Evolutionary conservation across 2,329 filamentous ascomycete genomes (phyloP).

Genomic region (Hypocreales sp.): DNA sequence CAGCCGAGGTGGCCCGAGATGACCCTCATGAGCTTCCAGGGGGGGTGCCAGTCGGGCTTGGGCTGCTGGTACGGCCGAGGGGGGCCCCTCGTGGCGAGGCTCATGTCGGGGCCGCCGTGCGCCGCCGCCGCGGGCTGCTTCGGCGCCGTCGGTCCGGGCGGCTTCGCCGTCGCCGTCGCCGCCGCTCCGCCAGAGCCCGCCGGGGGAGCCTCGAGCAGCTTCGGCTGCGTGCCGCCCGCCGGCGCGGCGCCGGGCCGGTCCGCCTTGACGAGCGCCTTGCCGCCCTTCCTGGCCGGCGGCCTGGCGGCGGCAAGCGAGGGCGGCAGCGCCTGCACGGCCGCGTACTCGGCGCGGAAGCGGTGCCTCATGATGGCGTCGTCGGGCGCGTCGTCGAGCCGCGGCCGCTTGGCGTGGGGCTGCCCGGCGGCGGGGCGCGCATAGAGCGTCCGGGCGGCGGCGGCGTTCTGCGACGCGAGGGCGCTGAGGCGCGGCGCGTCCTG

Average conservation of each 20-base stretch:
- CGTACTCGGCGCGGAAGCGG: constrained; percentile 60
- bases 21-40: constrained; percentile 96
- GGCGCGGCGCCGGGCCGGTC: constrained; percentile 28
- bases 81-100: constrained; percentile 14
- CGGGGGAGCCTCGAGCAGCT: constrained; percentile 27
- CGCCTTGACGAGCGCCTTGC: constrained; percentile 11
- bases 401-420: constrained; percentile 17
- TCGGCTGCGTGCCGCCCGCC: constrained; percentile 19
- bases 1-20: constrained; percentile 94
- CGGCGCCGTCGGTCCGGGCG: too few relatives aligned
- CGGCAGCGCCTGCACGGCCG: constrained; percentile 61
- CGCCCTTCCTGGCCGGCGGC: constrained; percentile 37
- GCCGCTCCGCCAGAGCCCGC: constrained; percentile 21
- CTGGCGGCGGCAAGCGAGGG: constrained; percentile 65
- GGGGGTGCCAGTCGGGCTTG: constrained; percentile 89
- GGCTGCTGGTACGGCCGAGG: constrained; percentile 22
- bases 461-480: constrained; percentile 19
- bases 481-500: constrained; percentile 18
- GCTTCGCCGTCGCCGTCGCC: too few relatives aligned
- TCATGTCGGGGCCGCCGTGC: constrained; percentile 10
- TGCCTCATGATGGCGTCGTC: constrained; percentile 19
- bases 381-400: constrained; percentile 19
- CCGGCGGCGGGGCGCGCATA: constrained; percentile 12
- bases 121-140: constrained; percentile 5
- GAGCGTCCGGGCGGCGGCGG: constrained; percentile 15